A percentile compares a stretch with the other conserved stretches of the same genome.
Conservation (phyloP, 495 filamentous ascomycete genomes). For the Penicillium crystallinum region DNA sequence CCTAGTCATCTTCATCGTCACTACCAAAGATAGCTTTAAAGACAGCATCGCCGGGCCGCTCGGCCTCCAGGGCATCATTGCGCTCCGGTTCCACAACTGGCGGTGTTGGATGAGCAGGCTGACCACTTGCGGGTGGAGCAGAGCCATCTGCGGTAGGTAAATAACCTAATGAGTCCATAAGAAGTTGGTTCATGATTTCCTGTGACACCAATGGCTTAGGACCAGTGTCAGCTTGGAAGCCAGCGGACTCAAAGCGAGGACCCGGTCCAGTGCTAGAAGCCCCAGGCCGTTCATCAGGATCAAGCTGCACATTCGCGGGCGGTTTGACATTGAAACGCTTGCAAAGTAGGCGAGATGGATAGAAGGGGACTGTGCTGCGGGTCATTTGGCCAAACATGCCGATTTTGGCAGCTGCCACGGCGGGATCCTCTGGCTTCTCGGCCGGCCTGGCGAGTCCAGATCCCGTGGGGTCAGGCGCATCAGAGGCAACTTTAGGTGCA, state of each 20-base stretch:
- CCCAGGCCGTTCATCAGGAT: conserved; percentile 39
- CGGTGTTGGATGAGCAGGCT: conserved; percentile 4
- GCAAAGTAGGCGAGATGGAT: conserved; percentile 78
- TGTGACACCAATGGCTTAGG: conserved; percentile 38
- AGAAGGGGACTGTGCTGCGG: conserved; percentile 63
- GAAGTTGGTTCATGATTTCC: conserved; percentile 37
- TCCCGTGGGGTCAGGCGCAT: conserved; percentile 34
- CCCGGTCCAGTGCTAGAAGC: conserved; percentile 17
- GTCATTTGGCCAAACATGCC: conserved; percentile 94
- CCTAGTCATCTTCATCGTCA: conserved; percentile 64
- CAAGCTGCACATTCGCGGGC: conserved; percentile 63
- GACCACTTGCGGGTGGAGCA: conserved; percentile 2
- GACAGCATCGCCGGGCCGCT: conserved; percentile 79
- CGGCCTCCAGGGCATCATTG: conserved; percentile 82
- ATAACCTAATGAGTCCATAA: conserved; percentile 24
- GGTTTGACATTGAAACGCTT: conserved; percentile 86
- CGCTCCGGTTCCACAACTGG: conserved; percentile 60
- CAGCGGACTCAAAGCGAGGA: conserved; percentile 33
- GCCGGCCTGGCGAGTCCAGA: conserved; percentile 50
- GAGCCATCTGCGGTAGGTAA: conserved; percentile 11
- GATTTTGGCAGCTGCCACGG: conserved; percentile 79
- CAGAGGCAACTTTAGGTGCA: conserved; percentile 37
- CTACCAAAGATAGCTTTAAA: conserved; percentile 94
- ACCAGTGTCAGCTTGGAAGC: conserved; percentile 28
- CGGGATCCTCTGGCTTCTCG: conserved; percentile 68